Percentiles rank a stretch among this genome's conserved stretches.
These are phyloP conservation scores for Globisporangium barbulae DNA, from an alignment of 352 stramenopile species.

Conservation along the genomic window DNA sequence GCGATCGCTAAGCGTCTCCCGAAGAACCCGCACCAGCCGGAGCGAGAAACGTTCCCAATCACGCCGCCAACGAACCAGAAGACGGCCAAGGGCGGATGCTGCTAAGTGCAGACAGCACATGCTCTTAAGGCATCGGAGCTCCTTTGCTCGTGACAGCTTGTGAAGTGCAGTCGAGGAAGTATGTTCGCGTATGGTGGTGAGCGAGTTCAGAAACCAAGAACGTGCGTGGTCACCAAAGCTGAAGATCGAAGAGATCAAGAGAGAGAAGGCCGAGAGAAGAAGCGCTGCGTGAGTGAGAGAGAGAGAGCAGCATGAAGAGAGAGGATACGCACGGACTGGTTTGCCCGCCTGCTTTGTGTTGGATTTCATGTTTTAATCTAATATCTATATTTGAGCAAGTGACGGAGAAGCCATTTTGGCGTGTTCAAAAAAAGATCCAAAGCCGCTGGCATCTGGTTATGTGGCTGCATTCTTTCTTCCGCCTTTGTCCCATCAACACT, in stretches of 20 bases:
- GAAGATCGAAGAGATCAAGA: conserved; percentile 13
- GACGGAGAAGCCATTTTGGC: neutral
- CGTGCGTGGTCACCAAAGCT: neutral
- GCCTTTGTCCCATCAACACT: neutral
- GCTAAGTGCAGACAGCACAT: conserved; percentile 36
- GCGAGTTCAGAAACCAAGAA: neutral
- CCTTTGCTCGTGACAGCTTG: conserved; percentile 10
- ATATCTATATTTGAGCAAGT: conserved; percentile 42
- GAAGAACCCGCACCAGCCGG: conserved; percentile 79
- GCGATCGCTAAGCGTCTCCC: conserved; percentile 91
- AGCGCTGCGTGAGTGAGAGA: conserved; percentile 1
- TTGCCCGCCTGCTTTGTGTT: conserved; percentile 1
- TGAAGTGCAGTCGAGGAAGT: neutral
- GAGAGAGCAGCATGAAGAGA: conserved; percentile 8
- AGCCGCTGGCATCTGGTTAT: neutral
- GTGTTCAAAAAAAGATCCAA: conserved; percentile 7
- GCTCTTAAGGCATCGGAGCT: conserved; percentile 1
- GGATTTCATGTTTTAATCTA: conserved; percentile 45
- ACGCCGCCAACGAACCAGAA: conserved; percentile 74
- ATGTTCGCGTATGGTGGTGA: conserved; percentile 1
- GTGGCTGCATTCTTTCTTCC: neutral
- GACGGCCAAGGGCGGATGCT: conserved; percentile 68
- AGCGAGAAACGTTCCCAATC: conserved; percentile 83
- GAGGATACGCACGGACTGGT: neutral
- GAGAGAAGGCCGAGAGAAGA: conserved; percentile 18